phyloP scores from a whole-genome alignment of 2,329 filamentous ascomycete genomes.

The Gaeumannomyces sp. region DNA sequence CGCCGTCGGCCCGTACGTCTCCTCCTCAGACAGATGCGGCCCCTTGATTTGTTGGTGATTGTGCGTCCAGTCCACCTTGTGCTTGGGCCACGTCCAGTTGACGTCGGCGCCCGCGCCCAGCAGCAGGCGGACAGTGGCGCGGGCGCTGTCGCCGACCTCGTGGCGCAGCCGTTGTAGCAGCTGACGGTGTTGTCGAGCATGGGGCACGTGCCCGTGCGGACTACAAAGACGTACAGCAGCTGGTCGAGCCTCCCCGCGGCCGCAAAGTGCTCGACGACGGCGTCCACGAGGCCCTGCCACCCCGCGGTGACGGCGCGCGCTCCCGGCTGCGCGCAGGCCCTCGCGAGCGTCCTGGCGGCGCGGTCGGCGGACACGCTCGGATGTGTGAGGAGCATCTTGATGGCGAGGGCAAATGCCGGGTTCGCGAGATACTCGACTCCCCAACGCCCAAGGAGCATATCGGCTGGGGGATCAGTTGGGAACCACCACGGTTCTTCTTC shows the following conservation, averaged over 20 bases:
- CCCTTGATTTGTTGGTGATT: background rate
- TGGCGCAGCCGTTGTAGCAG: background rate
- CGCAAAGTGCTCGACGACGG: background rate
- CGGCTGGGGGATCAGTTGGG: no score
- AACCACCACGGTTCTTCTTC: background rate
- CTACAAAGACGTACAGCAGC: background rate
- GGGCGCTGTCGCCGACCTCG: background rate
- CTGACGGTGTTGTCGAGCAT: background rate
- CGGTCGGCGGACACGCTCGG: background rate
- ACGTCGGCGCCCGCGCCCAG: background rate
- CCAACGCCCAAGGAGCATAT: background rate
- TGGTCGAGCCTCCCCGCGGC: background rate
- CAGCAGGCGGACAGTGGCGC: background rate
- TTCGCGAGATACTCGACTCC: background rate
- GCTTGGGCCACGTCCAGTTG: background rate
- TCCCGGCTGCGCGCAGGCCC: background rate
- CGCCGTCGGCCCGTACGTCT: background rate
- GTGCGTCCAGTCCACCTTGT: background rate
- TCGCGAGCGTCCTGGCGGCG: background rate
- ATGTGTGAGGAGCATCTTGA: background rate
- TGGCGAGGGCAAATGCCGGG: background rate
- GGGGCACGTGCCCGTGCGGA: background rate
- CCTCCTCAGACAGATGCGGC: no score
- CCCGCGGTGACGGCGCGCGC: no score
- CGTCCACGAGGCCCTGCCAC: background rate